Percentiles rank a stretch among this genome's conserved stretches.
These are phyloP conservation scores for Kwoniella newhampshirensis DNA, from an alignment of 768 basidiomycete genomes.

Conservation along the genomic window DNA sequence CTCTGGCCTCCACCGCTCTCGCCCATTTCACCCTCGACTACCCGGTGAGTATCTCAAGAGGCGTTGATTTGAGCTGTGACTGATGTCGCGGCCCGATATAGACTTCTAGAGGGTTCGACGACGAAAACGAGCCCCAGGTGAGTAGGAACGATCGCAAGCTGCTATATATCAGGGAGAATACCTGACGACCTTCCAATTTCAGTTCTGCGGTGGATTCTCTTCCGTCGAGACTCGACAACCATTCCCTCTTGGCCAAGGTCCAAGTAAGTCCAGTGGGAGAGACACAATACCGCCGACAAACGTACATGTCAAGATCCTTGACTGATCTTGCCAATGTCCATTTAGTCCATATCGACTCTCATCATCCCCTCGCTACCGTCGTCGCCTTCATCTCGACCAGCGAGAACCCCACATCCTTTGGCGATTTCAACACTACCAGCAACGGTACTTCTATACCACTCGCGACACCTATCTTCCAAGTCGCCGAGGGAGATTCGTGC, in stretches of 20 bases:
- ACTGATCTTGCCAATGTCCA: background rate
- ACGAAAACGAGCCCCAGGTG: slow-evolving; percentile 49
- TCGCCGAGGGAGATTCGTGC: slow-evolving; percentile 64
- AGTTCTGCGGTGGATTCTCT: slow-evolving; percentile 72
- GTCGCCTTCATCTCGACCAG: slow-evolving; percentile 57
- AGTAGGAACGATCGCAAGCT: slow-evolving; percentile 38
- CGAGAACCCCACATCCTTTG: slow-evolving; percentile 64
- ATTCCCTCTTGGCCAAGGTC: slow-evolving; percentile 67
- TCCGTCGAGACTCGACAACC: slow-evolving; percentile 60
- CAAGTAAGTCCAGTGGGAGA: slow-evolving; percentile 58
- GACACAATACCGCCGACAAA: background rate
- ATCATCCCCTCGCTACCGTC: slow-evolving; percentile 53
- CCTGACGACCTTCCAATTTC: slow-evolving; percentile 2
- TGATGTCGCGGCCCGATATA: slow-evolving; percentile 1
- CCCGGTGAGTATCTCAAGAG: slow-evolving; percentile 55
- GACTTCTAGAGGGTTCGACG: slow-evolving; percentile 70
- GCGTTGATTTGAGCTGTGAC: background rate
- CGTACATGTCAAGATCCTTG: background rate
- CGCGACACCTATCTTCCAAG: slow-evolving; percentile 38
- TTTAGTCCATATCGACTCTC: slow-evolving; percentile 18
- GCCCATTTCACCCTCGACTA: slow-evolving; percentile 82
- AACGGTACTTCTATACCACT: slow-evolving; percentile 40
- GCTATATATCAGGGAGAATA: background rate
- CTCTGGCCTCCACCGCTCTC: slow-evolving; percentile 55
- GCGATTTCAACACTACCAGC: slow-evolving; percentile 61